phyloP scores from a whole-genome alignment of 495 filamentous ascomycete genomes.

The Podospora fimiseda region DNA sequence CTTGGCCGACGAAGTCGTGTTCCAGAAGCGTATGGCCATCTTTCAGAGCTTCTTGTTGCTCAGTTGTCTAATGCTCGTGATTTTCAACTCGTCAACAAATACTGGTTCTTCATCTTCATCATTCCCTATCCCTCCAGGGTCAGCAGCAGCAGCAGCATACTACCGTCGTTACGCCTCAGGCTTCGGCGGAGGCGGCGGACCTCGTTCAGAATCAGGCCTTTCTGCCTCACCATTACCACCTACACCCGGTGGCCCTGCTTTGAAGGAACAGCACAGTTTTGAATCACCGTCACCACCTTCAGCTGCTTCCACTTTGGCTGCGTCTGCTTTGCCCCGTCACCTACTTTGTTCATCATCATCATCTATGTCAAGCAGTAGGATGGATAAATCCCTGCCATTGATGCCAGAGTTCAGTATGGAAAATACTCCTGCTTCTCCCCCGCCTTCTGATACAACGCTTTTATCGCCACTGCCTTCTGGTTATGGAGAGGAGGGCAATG shows the following conservation, averaged over 20 bases:
- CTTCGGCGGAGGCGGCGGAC: background rate
- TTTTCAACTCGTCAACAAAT: slow-evolving; percentile 55
- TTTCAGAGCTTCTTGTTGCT: slow-evolving; percentile 82
- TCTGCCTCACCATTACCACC: background rate
- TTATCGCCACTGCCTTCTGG: slow-evolving; percentile 11
- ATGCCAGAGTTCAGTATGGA: slow-evolving; percentile 34
- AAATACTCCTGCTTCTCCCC: slow-evolving; percentile 12
- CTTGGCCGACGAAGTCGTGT: slow-evolving; percentile 88
- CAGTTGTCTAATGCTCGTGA: slow-evolving; percentile 77
- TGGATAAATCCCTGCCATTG: slow-evolving; percentile 28
- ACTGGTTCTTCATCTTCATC: slow-evolving; percentile 9
- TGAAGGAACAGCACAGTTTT: background rate
- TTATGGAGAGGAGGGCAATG: slow-evolving; percentile 4
- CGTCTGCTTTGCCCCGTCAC: slow-evolving; percentile 6
- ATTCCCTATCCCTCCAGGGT: background rate
- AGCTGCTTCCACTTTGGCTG: background rate
- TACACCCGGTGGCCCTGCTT: background rate
- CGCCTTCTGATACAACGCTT: slow-evolving; percentile 7
- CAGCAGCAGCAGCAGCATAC: background rate
- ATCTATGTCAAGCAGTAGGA: background rate
- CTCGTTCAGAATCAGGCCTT: background rate
- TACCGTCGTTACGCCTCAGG: slow-evolving; percentile 6
- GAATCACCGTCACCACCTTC: slow-evolving; percentile 1
- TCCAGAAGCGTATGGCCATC: slow-evolving; percentile 91
- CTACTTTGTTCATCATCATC: background rate